phyloP scores from a whole-genome alignment of 2,329 filamentous ascomycete genomes.

The Xylariales sp. region DNA sequence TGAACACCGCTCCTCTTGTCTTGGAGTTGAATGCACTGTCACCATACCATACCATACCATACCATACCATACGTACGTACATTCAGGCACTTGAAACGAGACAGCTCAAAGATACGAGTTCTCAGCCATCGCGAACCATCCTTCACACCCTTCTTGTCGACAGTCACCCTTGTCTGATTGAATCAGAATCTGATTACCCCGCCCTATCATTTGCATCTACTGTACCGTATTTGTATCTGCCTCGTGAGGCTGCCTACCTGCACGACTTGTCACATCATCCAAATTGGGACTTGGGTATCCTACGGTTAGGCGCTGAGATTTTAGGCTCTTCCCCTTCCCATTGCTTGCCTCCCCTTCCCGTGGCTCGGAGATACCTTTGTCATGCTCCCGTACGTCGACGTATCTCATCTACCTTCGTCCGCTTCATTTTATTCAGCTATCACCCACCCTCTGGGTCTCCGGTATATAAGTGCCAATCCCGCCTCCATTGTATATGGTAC shows the following conservation, averaged over 20 bases:
- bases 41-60: no score
- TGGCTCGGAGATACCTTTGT: constrained; percentile 9
- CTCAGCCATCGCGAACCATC: no score
- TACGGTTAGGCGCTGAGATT: not conserved
- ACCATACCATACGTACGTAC: no score
- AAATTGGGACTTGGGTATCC: constrained; percentile 1
- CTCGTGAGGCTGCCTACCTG: constrained; percentile 15
- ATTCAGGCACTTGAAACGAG: no score
- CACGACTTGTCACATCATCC: constrained; percentile 5
- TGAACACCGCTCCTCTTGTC: no score
- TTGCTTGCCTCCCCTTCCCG: constrained; percentile 6
- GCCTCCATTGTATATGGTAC: constrained; percentile 39
- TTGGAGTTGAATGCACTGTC: no score
- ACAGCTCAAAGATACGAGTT: no score
- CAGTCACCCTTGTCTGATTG: not conserved
- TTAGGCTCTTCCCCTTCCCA: not conserved
- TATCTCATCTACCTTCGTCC: constrained; percentile 73
- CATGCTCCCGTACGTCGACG: constrained; percentile 52
- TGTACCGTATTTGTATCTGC: constrained; percentile 8
- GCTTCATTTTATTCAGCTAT: constrained; percentile 80
- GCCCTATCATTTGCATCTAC: not conserved
- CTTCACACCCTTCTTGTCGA: no score
- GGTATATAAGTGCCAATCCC: constrained; percentile 50
- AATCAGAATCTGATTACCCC: not conserved
- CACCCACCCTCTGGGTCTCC: constrained; percentile 72